A percentile compares a stretch with the other conserved stretches of the same genome.
Evolutionary conservation across 306 rosid species (phyloP).

Genomic region (Astragalus glycyphyllos): DNA sequence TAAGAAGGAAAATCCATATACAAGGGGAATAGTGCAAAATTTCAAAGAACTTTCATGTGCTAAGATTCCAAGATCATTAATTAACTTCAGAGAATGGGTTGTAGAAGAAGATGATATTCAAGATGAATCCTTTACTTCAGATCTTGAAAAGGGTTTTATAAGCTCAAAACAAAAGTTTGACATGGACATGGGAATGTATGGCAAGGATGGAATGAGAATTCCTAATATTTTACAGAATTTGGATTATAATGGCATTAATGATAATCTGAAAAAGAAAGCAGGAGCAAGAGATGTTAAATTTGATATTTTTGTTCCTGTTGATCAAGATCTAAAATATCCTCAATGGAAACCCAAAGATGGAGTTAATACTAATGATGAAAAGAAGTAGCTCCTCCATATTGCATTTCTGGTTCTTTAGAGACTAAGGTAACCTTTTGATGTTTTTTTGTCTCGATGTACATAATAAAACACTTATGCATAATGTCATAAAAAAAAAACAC

Average conservation of each 20-base stretch:
- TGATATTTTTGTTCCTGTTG: conserved; percentile 49
- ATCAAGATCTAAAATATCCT: conserved; percentile 43
- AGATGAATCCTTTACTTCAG: conserved; percentile 51
- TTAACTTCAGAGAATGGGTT: conserved; percentile 78
- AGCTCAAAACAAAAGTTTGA: conserved; percentile 65
- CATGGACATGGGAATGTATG: conserved; percentile 57
- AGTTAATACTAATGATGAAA: conserved; percentile 24
- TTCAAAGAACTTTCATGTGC: conserved; percentile 75
- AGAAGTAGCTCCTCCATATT: conserved; percentile 47
- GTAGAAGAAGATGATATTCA: conserved; percentile 48
- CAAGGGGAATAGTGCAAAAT: conserved; percentile 62
- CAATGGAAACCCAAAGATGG: conserved; percentile 42
- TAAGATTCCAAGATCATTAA: conserved; percentile 62
- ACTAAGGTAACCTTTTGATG: conserved; percentile 58
- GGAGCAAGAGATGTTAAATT: conserved; percentile 45
- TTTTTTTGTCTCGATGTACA: conserved; percentile 40
- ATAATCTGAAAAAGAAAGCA: conserved; percentile 48
- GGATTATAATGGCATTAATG: conserved; percentile 64
- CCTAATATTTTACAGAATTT: conserved; percentile 64
- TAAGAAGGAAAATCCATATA: conserved; percentile 78
- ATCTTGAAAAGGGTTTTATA: conserved; percentile 54
- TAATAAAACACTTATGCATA: conserved; percentile 6
- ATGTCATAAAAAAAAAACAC: too few relatives aligned
- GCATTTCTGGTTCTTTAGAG: conserved; percentile 39
- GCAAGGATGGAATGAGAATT: conserved; percentile 54